Percentiles rank a stretch among this genome's conserved stretches.
Evolutionary conservation across 148 eudicot genomes (phyloP).

Genomic region (Fallopia convolvulus): DNA sequence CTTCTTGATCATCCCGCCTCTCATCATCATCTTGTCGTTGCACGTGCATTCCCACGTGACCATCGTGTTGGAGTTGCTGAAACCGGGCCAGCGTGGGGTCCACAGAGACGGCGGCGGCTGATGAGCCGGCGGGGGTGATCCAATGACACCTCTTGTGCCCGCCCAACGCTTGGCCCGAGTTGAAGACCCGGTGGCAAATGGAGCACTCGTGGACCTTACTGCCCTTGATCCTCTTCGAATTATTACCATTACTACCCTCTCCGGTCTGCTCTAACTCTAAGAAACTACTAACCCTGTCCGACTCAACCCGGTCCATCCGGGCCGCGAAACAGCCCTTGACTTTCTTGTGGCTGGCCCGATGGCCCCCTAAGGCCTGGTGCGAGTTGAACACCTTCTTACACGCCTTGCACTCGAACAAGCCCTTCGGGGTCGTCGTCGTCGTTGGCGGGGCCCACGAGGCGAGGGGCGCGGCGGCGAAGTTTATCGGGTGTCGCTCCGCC

Average conservation of each 20-base stretch:
- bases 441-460: conserved; percentile 1
- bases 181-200: conserved; percentile 63
- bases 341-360: conserved; percentile 10
- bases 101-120: conserved; percentile 15
- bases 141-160: conserved; percentile 96
- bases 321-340: conserved; percentile 30
- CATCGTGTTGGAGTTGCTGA: conserved; percentile 29
- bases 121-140: conserved; percentile 57
- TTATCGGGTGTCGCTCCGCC: conserved; percentile 2
- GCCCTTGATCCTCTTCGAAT: conserved; percentile 45
- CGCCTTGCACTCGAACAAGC: conserved; percentile 17
- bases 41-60: conserved; percentile 29
- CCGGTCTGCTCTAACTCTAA: neutral
- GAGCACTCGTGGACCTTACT: conserved; percentile 78
- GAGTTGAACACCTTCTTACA: conserved; percentile 8
- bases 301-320: conserved; percentile 17
- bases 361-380: conserved; percentile 8
- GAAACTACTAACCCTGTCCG: conserved; percentile 3
- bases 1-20: neutral
- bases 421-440: conserved; percentile 24
- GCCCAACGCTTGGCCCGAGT: conserved; percentile 86
- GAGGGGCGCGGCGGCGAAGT: neutral
- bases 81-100: conserved; percentile 38
- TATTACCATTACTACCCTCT: neutral
- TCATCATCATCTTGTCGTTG: conserved; percentile 15